phyloP scores from a whole-genome alignment of 495 filamentous ascomycete species.

The Penicillium egyptiacum region DNA sequence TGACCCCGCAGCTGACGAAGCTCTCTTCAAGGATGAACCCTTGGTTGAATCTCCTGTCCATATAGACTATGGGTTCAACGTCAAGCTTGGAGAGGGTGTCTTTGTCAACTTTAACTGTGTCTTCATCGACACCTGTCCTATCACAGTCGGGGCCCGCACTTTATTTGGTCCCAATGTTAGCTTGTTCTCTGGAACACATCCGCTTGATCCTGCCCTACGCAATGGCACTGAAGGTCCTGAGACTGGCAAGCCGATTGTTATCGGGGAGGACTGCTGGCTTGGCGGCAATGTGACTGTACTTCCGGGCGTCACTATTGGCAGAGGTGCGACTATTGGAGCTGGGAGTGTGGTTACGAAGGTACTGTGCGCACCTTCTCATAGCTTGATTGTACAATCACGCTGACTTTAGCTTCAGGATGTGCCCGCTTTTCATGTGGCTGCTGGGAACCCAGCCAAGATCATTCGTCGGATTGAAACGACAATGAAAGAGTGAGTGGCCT shows the following conservation, averaged over 20 bases:
- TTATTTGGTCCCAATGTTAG: constrained; percentile 75
- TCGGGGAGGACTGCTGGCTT: constrained; percentile 90
- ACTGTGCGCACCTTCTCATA: constrained; percentile 16
- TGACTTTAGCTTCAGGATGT: constrained; percentile 49
- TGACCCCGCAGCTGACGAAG: constrained; percentile 58
- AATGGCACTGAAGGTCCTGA: constrained; percentile 78
- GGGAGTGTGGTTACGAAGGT: constrained; percentile 90
- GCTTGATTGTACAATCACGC: not conserved
- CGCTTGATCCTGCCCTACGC: constrained; percentile 68
- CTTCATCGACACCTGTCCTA: constrained; percentile 73
- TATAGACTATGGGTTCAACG: constrained; percentile 75
- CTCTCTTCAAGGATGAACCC: constrained; percentile 57
- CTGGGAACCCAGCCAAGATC: constrained; percentile 66
- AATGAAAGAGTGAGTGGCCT: constrained; percentile 26
- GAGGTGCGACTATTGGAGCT: constrained; percentile 75
- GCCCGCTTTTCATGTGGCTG: constrained; percentile 60
- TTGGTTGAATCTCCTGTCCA: constrained; percentile 72
- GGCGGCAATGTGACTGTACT: constrained; percentile 74
- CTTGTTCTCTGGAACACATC: constrained; percentile 73
- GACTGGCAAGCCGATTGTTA: constrained; percentile 67
- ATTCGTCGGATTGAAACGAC: constrained; percentile 54
- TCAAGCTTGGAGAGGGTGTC: constrained; percentile 63
- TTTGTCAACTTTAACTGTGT: constrained; percentile 78
- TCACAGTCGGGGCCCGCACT: constrained; percentile 77
- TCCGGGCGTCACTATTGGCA: constrained; percentile 79